Percentiles rank a stretch among this genome's conserved stretches.
These are phyloP conservation scores for Coemansia sp. DNA, from an alignment of 192 early-diverging fungal genomes.

Conservation along the genomic window DNA sequence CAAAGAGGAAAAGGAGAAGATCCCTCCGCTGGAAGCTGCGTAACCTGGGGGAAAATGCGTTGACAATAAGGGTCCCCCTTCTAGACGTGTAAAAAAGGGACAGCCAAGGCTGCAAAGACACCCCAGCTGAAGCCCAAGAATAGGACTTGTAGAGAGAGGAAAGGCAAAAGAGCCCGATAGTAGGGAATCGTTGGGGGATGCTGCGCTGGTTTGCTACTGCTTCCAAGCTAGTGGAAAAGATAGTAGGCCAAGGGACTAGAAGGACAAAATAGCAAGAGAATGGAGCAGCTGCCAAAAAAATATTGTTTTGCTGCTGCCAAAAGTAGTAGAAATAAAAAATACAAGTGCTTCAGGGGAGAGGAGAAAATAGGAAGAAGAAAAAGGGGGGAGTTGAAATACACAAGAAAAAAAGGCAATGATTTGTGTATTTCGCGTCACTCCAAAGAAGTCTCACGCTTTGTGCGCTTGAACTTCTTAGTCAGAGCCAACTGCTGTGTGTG, in stretches of 20 bases:
- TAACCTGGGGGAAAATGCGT: slow-evolving; percentile 8
- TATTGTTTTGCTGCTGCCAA: not conserved
- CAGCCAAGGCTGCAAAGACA: slow-evolving; percentile 8
- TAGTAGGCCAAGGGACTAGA: not conserved
- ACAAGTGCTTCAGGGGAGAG: slow-evolving; percentile 8
- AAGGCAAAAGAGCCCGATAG: not conserved
- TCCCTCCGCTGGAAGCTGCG: slow-evolving; percentile 4
- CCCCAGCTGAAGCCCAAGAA: too few species aligned
- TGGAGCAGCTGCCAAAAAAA: slow-evolving; percentile 3
- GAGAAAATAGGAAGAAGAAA: slow-evolving; percentile 10
- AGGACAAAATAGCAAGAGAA: not conserved
- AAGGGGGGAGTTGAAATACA: slow-evolving; percentile 9
- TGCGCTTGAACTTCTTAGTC: slow-evolving; percentile 9
- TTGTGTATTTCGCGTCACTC: slow-evolving; percentile 2
- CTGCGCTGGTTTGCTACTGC: slow-evolving; percentile 4
- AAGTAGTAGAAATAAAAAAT: slow-evolving; percentile 3
- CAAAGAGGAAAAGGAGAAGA: slow-evolving; percentile 3
- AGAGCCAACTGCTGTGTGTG: not conserved
- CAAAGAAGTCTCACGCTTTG: slow-evolving; percentile 35
- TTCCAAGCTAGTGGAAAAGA: slow-evolving; percentile 3
- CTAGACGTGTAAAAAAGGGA: not conserved
- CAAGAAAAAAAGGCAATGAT: slow-evolving; percentile 2
- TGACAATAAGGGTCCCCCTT: slow-evolving; percentile 4
- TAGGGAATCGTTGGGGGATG: not conserved
- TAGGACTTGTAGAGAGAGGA: too few species aligned